Base-by-base conservation (phyloP, 768 basidiomycete species). In the Russula vinacea region DNA sequence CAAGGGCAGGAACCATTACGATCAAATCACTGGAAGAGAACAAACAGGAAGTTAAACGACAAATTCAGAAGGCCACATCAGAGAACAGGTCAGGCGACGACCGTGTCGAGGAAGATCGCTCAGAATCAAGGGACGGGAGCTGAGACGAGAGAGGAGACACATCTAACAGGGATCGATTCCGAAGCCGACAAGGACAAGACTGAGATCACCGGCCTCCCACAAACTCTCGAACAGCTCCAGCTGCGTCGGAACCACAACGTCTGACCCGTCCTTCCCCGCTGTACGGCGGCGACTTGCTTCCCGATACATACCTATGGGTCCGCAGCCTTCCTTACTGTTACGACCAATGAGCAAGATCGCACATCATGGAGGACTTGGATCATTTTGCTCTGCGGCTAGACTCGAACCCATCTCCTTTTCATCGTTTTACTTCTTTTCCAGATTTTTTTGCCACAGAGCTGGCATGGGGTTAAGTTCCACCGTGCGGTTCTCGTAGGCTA, bases 271-370 rank as follows among this genome's bases (percentile, higher is more conserved):
- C 19, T 44, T 8, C 56, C 33, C 56, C 56, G n/a, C 17, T 58
- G n/a, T 47, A 33, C 44, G 56, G 56, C 56, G 56, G 14, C 19
- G 56, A 47, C 32, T 58, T 16, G 47, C 44, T 45, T 2, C 44
- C 14, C 44, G 56, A 47, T 58, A 58, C 56, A 47, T 47, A 44
- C 0, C 56, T 13, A 17, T 44, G 19, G 26, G 19, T 33, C 42
- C 56, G 42, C 24, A 17, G 5, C 6, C 42, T 32, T 45, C 56
- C 29, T 57, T n/a, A n/a, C n/a, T 29, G 45, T n/a, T n/a, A 11
- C n/a, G 3, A 22, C 6, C 33, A 19, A 54, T n/a, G 35, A 54
- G 26, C 14, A 22, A 24, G 53, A 54, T 39, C 13, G 13, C 35
- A 39, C 13, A 47, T 33, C 19, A 10, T 3, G 39, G 39, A 26